A percentile compares a stretch with the other conserved stretches of the same genome.
phyloP scores from a whole-genome alignment of 257 asterid genomes.

The Jacaranda mimosifolia region DNA sequence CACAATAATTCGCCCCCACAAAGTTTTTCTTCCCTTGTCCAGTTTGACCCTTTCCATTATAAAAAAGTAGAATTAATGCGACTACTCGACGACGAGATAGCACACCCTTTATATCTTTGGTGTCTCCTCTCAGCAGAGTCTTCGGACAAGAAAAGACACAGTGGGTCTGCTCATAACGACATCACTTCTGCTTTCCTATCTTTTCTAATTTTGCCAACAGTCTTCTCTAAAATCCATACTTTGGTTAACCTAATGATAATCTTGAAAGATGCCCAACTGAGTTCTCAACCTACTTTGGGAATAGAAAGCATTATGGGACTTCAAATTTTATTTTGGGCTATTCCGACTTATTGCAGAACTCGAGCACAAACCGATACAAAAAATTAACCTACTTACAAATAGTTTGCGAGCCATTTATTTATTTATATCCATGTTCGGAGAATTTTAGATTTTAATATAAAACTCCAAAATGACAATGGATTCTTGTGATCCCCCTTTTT shows the following conservation, averaged over 20 bases:
- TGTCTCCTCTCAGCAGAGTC: slow-evolving; percentile 21
- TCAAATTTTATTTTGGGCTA: neutral
- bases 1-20: neutral
- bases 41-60: slow-evolving; percentile 28
- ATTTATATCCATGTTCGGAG: too few relatives aligned
- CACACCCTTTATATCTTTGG: slow-evolving; percentile 30
- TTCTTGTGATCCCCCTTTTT: too few relatives aligned
- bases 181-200: slow-evolving; percentile 29
- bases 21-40: neutral
- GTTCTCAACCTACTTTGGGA: neutral
- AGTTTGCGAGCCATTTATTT: too few relatives aligned
- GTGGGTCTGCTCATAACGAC: slow-evolving; percentile 39
- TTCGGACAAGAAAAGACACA: slow-evolving; percentile 21
- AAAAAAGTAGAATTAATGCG: slow-evolving; percentile 54
- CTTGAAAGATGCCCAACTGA: neutral
- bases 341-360: neutral
- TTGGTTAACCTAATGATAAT: slow-evolving; percentile 2
- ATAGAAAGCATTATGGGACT: neutral
- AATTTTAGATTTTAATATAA: too few relatives aligned
- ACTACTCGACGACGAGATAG: slow-evolving; percentile 70
- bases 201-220: neutral
- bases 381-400: too few relatives aligned
- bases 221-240: slow-evolving; percentile 11
- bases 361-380: too few relatives aligned
- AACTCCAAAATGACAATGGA: too few relatives aligned